Conservation (phyloP, 2,329 filamentous ascomycete species). For the Diatrype stigma region DNA sequence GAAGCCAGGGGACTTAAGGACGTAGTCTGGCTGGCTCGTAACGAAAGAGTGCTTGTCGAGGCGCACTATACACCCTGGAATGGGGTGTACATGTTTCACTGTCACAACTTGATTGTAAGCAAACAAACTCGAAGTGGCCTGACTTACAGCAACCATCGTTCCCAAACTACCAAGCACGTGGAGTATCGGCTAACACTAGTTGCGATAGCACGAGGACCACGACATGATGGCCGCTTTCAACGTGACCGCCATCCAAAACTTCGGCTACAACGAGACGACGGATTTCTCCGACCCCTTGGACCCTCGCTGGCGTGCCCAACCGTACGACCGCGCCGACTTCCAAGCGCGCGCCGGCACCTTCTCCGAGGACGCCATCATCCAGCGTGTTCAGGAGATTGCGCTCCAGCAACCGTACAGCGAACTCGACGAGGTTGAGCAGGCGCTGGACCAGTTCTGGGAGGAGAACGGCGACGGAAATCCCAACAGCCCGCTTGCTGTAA, state of each 20-base stretch:
- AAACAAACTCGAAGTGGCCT: too few relatives aligned
- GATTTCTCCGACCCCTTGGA: constrained; percentile 36
- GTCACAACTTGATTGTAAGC: constrained; percentile 36
- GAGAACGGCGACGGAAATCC: constrained; percentile 14
- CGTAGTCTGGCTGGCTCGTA: constrained; percentile 49
- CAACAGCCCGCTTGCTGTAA: constrained; percentile 1
- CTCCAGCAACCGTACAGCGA: constrained; percentile 30
- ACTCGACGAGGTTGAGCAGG: constrained; percentile 24
- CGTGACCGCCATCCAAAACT: constrained; percentile 31
- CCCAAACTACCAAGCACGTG: too few relatives aligned
- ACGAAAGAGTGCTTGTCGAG: constrained; percentile 47
- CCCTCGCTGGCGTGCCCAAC: constrained; percentile 28
- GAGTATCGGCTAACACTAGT: too few relatives aligned
- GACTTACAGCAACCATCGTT: too few relatives aligned
- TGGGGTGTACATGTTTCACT: constrained; percentile 48
- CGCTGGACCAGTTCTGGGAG: constrained; percentile 29
- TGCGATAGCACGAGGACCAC: constrained; percentile 34
- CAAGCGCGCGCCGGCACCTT: constrained; percentile 19
- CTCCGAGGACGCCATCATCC: constrained; percentile 21
- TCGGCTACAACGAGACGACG: constrained; percentile 35
- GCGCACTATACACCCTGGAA: constrained; percentile 50
- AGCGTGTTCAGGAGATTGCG: constrained; percentile 28
- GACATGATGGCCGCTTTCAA: constrained; percentile 47
- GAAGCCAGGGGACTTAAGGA: constrained; percentile 54
- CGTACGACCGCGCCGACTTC: constrained; percentile 22